Conservation (phyloP, 192 early-diverging fungal species). For the Entomortierella chlamydospora region DNA sequence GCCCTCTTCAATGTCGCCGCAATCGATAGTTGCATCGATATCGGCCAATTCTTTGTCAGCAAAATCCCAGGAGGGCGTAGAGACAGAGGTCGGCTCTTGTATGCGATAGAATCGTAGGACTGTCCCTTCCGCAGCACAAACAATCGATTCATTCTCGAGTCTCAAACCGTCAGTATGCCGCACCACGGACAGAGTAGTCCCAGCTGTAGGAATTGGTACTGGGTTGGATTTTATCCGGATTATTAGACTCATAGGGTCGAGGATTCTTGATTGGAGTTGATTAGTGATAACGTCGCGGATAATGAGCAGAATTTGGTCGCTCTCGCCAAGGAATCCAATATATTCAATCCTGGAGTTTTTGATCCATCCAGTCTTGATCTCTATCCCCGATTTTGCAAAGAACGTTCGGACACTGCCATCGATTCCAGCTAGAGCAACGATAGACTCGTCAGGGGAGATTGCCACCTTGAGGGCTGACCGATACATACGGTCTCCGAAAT, state of each 20-base stretch:
- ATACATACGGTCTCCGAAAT: conserved; percentile 25
- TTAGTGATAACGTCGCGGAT: conserved; percentile 17
- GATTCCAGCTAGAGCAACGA: conserved; percentile 34
- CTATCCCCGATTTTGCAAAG: conserved; percentile 38
- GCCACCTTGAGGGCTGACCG: conserved; percentile 35
- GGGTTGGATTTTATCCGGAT: not conserved
- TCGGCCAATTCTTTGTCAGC: no score
- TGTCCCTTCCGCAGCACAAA: conserved; percentile 13
- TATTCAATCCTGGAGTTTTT: conserved; percentile 33
- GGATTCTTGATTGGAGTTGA: conserved; percentile 11
- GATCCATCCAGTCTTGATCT: conserved; percentile 26
- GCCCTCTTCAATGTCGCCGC: no score
- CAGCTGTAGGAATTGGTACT: not conserved
- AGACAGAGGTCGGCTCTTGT: no score
- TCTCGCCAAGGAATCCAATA: conserved; percentile 20
- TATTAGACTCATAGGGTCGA: conserved; percentile 43
- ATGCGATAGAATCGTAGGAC: not conserved
- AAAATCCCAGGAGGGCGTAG: no score
- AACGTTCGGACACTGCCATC: conserved; percentile 41
- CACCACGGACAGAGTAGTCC: not conserved
- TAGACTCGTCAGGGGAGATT: conserved; percentile 44
- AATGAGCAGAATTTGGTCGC: conserved; percentile 21
- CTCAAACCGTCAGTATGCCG: no score
- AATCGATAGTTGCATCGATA: no score
- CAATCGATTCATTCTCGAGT: conserved; percentile 16